A percentile compares a stretch with the other conserved stretches of the same genome.
Conservation (phyloP, 495 filamentous ascomycete genomes). For the Choiromyces venosus region DNA sequence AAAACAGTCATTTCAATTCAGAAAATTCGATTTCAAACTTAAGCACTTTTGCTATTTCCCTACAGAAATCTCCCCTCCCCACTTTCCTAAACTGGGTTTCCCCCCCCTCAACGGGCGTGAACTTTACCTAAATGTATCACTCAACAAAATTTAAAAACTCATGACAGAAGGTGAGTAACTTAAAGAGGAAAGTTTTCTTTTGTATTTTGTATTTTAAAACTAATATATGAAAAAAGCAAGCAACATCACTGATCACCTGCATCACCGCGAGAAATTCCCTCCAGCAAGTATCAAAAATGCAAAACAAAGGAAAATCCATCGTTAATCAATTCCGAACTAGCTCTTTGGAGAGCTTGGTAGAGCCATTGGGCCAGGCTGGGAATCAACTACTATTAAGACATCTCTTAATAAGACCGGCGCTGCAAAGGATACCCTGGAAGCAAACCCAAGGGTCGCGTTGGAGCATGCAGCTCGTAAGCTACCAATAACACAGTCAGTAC, state of each 20-base stretch:
- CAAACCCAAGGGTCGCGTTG: background rate
- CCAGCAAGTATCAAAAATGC: background rate
- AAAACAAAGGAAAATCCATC: background rate
- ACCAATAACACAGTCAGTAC: background rate
- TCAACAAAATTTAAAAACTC: background rate
- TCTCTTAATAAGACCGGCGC: background rate
- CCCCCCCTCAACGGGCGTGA: background rate
- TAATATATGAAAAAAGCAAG: background rate
- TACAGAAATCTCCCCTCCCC: background rate
- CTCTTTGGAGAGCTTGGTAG: background rate
- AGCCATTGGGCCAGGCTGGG: background rate
- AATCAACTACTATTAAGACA: background rate
- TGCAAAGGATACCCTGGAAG: background rate
- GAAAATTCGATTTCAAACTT: background rate
- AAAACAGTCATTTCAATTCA: background rate
- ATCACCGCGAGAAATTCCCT: background rate
- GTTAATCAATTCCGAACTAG: background rate
- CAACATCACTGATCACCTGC: background rate
- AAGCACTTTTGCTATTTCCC: background rate
- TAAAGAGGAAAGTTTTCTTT: background rate
- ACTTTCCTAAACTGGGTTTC: background rate
- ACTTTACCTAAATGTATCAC: too few relatives aligned
- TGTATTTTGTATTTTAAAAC: background rate
- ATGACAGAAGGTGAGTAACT: background rate
- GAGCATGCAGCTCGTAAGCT: background rate